Percentiles rank a stretch among this genome's conserved stretches.
Conservation (phyloP, 345 rosid species). For the Citrus sp. region DNA sequence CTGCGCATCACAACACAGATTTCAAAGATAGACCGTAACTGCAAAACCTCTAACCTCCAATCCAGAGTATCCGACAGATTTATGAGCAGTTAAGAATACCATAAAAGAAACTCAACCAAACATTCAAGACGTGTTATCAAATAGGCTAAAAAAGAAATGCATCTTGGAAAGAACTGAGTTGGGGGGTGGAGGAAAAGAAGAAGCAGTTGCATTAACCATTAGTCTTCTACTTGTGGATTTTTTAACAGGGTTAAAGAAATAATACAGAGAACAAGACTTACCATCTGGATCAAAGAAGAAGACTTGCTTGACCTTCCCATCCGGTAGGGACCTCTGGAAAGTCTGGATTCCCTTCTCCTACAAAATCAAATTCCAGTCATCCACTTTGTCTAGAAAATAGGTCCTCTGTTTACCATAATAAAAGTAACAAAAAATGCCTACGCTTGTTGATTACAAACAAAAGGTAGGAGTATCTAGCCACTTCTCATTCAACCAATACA, state of each 20-base stretch:
- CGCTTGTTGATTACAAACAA: background rate
- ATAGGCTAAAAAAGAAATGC: background rate
- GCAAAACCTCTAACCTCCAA: background rate
- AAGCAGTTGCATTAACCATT: too few relatives aligned
- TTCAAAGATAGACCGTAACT: background rate
- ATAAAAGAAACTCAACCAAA: background rate
- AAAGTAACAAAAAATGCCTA: background rate
- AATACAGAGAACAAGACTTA: conserved; percentile 19
- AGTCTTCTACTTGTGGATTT: background rate
- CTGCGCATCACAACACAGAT: conserved; percentile 33
- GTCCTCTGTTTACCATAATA: background rate
- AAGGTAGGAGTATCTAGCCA: background rate
- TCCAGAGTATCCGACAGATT: background rate
- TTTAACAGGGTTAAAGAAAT: background rate
- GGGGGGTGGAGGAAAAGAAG: background rate
- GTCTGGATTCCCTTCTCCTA: conserved; percentile 83
- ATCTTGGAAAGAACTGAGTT: background rate
- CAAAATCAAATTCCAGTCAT: background rate
- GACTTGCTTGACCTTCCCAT: conserved; percentile 69
- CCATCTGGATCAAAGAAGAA: conserved; percentile 99
- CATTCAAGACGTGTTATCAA: background rate
- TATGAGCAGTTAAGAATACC: background rate
- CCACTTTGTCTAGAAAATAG: background rate
- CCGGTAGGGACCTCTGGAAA: conserved; percentile 59
- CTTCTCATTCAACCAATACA: background rate